phyloP scores from a whole-genome alignment of 805 yeast genomes.

The baker's yeast (Saccharomyces cerevisiae) region DNA sequence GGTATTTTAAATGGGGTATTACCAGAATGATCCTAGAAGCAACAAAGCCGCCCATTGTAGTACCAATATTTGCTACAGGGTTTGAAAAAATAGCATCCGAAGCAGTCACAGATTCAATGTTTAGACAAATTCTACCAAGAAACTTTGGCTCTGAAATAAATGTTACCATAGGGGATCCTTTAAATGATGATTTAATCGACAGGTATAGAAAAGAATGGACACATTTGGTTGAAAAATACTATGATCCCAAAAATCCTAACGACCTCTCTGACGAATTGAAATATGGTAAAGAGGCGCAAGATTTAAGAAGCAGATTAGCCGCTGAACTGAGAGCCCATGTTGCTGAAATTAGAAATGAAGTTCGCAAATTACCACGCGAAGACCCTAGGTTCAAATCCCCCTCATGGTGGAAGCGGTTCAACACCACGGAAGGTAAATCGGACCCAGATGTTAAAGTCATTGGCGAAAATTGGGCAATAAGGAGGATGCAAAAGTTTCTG shows the following conservation, averaged over 20 bases:
- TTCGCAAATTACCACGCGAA: slow-evolving; percentile 44
- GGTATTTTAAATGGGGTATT: slow-evolving; percentile 94
- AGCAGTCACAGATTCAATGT: slow-evolving; percentile 42
- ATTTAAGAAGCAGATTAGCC: slow-evolving; percentile 64
- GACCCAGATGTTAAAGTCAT: slow-evolving; percentile 64
- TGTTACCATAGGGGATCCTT: slow-evolving; percentile 62
- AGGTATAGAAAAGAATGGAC: slow-evolving; percentile 65
- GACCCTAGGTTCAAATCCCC: slow-evolving; percentile 63
- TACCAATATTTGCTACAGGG: slow-evolving; percentile 81
- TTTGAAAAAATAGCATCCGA: slow-evolving; percentile 86
- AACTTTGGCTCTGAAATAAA: slow-evolving; percentile 60
- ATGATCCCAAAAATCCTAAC: slow-evolving; percentile 41
- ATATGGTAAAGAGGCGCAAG: slow-evolving; percentile 54
- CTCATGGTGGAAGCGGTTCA: slow-evolving; percentile 66
- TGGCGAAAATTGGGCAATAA: slow-evolving; percentile 79
- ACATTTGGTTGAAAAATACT: slow-evolving; percentile 45
- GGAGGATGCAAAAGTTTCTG: slow-evolving; percentile 48
- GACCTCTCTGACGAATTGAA: slow-evolving; percentile 58
- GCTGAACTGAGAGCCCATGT: slow-evolving; percentile 58
- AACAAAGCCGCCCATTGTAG: slow-evolving; percentile 71
- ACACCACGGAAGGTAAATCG: slow-evolving; percentile 53
- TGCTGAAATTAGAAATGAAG: slow-evolving; percentile 35
- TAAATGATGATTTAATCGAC: slow-evolving; percentile 53
- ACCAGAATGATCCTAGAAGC: slow-evolving; percentile 77
- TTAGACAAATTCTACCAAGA: slow-evolving; percentile 52